Evolutionary conservation across 1,284 basidiomycete species (phyloP), one percentile per base, ranked within the genome.

Genomic region (Cryptococcus jaspeensis): DNA sequence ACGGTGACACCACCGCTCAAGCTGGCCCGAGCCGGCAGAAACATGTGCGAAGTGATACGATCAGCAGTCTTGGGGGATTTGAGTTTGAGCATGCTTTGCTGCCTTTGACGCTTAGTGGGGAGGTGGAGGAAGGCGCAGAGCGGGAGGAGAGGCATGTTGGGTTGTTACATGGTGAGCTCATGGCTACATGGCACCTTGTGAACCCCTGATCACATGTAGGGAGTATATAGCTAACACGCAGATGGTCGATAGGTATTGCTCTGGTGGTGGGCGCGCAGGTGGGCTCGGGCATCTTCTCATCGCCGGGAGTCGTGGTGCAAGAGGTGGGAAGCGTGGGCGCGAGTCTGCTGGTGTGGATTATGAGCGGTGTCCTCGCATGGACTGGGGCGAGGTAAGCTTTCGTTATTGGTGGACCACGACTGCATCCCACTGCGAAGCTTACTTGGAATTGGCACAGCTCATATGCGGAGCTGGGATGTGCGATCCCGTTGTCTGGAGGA

Each of bases 251-350:
- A 89, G 91, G 88, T n/a, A 84, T 94, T 66, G 90, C 88, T 28
- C 79, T 94, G 45, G 84, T 92, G 57, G 84, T 90, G 20, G 90
- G 92, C 5, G 78, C 86, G 59, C 90, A 93, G 84, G 90, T 94
- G 73, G 92, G 92, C 32, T 91, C 89, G 13, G 92, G 92, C 20
- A 95, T 96, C 62, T 96, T 96, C 78, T 92, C 90, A 0, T 91
- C 89, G 1, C 92, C 92, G 0, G 92, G 91, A 22, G 86, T 94
- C n/a, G 86, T 96, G 1, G 84, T 93, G 32, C 87, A 88, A 15
- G 90, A 92, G 67, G 88, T 89, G 0, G 84, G 89, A 23, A 91
- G 87, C 67, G 86, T 91, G 1, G 90, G 90, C 9, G 90, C 90
- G 35, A 90, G 89, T 79, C 75, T 93, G 25, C 45, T 82, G 13